Evolutionary conservation across 345 rosid genomes (phyloP), one percentile per base, ranked within the genome.

Genomic region (Murraya koenigii): DNA sequence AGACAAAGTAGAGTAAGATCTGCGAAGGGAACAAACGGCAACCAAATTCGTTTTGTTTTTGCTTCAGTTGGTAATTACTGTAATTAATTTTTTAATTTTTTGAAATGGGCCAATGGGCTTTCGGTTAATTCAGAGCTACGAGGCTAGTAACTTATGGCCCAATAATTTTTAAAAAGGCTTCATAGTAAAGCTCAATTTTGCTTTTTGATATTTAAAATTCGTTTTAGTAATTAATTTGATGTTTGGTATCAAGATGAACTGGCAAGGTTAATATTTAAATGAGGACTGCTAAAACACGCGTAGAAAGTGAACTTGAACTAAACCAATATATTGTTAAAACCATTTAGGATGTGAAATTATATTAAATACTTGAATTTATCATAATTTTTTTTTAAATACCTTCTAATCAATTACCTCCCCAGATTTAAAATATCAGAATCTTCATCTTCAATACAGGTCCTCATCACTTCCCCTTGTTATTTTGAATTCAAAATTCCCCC

Each of bases 401-500:
- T n/a, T n/a, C n/a, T n/a, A n/a, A n/a, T n/a, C n/a, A n/a, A n/a
- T n/a, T n/a, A n/a, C n/a, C n/a, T n/a, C n/a, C n/a, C n/a, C n/a
- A n/a, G n/a, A n/a, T n/a, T n/a, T n/a, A n/a, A n/a, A n/a, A n/a
- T n/a, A n/a, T 2, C 26, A 11, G 66, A 62, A 28, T 32, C 36
- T 62, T 30, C 66, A 6, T 6, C 66, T 14, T 62, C 38, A 1
- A 35, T 30, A 10, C 49, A 10, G 33, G 3, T 33, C 35, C 3
- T 33, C 35, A 2, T 4, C 4, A 33, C 4, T 33, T 13, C 10
- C 17, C 5, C 17, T 44, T 44, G 17, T 17, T 30, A 44, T 44
- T 44, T 69, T 69, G 33, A 55, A 33, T 71, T 71, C 74, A 52
- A 70, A 70, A 28, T 49, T 35, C 60, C 60, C 38, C 25, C 54